Base-by-base conservation (phyloP, 176 grass and related monocot species). In the Oryza longistaminata region DNA sequence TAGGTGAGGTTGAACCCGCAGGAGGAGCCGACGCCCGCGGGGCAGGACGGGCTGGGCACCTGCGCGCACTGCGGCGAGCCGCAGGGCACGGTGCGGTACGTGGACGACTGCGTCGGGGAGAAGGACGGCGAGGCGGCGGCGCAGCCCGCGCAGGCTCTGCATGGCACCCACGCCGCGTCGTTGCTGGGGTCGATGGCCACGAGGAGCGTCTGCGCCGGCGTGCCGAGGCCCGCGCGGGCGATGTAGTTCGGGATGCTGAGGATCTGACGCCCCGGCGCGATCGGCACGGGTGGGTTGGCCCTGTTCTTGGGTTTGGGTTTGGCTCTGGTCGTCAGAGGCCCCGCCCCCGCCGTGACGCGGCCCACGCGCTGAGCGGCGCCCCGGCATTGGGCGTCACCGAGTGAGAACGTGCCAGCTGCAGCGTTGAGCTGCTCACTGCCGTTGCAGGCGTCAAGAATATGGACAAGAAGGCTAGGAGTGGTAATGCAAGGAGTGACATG, bases 181-280 rank as follows among this genome's bases (percentile, higher is more conserved):
- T 87, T 94, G 85, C 92, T 97, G 61, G 90, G 93, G 83, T 97
- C 94, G 77, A 97, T 82, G 82, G 94, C 94, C 11, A 94, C 61
- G 53, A 94, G 90, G 25, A 97, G 75, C 24, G 64, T 3, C 88
- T 97, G 94, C 52, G 83, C 9, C 45, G 92, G 94, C 31, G 90
- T 88, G 50, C 92, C 92, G 21, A 97, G 71, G 10, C 53, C 67
- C 16, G 87, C 94, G 64, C 92, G 92, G 40, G 89, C 94, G 40
- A 97, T 79, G 88, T 97, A 97, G 83, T 84, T 94, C 26, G 90
- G 86, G 25, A 94, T 88, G 75, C 91, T 72, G 33, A 97, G 84
- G 48, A 97, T 85, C 82, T 97, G 88, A 1, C 80, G 60, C 0
- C 95, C 95, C 29, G 88, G 73, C 12, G 92, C 95, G 70, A 97